phyloP scores from a whole-genome alignment of 2,329 filamentous ascomycete genomes.

The Daldinia eschscholtzii region DNA sequence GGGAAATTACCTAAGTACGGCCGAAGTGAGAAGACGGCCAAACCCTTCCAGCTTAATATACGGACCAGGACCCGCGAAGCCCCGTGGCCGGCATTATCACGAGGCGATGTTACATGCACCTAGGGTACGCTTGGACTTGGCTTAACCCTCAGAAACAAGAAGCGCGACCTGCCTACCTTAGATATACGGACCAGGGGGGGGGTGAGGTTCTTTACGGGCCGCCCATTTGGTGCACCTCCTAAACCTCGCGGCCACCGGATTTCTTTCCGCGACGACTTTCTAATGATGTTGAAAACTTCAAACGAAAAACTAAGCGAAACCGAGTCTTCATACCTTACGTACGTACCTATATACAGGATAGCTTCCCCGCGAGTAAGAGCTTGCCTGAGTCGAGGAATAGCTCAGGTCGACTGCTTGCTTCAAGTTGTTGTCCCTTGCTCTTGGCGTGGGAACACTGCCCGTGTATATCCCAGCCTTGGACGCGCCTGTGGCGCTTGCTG shows the following conservation, averaged over 20 bases:
- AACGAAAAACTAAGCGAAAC: background rate
- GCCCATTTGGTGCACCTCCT: background rate
- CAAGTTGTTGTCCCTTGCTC: background rate
- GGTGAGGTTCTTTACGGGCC: background rate
- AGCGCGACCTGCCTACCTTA: conserved; percentile 4
- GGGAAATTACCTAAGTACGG: background rate
- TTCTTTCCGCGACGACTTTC: background rate
- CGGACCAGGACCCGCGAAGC: conserved; percentile 5
- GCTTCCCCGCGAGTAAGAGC: background rate
- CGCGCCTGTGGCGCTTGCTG: background rate
- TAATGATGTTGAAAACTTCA: background rate
- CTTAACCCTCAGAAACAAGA: background rate
- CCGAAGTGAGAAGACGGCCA: background rate
- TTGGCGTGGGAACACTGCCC: background rate
- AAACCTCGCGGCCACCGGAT: background rate
- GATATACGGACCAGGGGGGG: background rate
- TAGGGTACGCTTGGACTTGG: conserved; percentile 16
- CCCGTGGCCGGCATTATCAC: conserved; percentile 6
- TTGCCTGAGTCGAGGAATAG: background rate
- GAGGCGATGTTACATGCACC: conserved; percentile 14
- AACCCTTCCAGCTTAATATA: conserved; percentile 15
- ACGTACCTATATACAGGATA: background rate
- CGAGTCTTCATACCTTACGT: background rate
- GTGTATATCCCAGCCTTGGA: background rate
- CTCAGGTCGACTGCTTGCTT: background rate